These are phyloP conservation scores for Hypoxylon sp. DNA, from an alignment of 2,329 filamentous ascomycete genomes.

Conservation along the genomic window DNA sequence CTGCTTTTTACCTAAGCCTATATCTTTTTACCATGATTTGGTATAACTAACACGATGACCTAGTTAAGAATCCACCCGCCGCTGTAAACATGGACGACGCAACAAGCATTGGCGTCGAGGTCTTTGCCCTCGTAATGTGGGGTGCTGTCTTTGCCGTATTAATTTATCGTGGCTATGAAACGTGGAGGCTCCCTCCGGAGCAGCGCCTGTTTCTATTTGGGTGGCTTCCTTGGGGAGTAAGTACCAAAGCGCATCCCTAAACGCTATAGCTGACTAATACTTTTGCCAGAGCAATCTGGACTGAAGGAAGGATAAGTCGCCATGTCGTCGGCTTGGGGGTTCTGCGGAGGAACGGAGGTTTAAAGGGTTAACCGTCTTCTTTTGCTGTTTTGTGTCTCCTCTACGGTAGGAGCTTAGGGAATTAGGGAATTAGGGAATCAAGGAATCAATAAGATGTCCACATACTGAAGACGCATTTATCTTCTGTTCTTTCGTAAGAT, in stretches of 20 bases:
- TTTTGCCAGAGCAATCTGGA: background rate
- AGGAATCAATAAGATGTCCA: background rate
- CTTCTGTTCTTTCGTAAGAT: background rate
- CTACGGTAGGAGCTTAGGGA: background rate
- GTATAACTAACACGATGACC: background rate
- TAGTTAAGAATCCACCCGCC: too few relatives aligned
- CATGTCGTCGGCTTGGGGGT: too few relatives aligned
- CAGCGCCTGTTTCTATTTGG: background rate
- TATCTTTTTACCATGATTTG: background rate
- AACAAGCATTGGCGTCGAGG: too few relatives aligned
- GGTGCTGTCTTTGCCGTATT: too few relatives aligned
- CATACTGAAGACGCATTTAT: background rate
- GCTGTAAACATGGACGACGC: too few relatives aligned
- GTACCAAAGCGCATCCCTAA: background rate
- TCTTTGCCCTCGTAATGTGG: too few relatives aligned
- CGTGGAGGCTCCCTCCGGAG: too few relatives aligned
- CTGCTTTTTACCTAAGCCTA: too few relatives aligned
- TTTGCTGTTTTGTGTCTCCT: background rate
- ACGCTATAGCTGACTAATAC: background rate
- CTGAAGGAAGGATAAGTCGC: too few relatives aligned
- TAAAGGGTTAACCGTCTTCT: background rate
- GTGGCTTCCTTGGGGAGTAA: background rate
- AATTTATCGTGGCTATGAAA: too few relatives aligned
- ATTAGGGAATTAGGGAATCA: background rate
- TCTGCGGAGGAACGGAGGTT: too few relatives aligned